These are phyloP conservation scores for Lichtheimia hyalospora DNA, from an alignment of 371 early-diverging fungal genomes.

Conservation along the genomic window DNA sequence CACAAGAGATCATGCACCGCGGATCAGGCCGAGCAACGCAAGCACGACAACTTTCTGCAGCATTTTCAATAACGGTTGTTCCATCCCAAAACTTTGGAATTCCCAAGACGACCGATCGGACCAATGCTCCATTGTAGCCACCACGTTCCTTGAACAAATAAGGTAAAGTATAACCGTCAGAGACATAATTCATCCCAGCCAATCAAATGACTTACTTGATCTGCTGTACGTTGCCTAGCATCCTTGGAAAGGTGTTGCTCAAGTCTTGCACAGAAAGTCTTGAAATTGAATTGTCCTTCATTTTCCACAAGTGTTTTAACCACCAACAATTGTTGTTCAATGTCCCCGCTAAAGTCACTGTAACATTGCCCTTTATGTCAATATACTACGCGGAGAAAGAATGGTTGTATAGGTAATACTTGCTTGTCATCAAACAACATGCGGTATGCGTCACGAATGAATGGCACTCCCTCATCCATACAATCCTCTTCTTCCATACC, in stretches of 20 bases:
- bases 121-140: conserved; percentile 67
- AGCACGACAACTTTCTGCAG: conserved; percentile 52
- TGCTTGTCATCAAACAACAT: conserved; percentile 48
- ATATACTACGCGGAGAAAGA: conserved; percentile 26
- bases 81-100: conserved; percentile 67
- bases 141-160: conserved; percentile 8
- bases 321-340: conserved; percentile 64
- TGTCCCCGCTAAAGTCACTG: conserved; percentile 71
- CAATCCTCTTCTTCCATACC: conserved; percentile 32
- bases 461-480: conserved; percentile 24
- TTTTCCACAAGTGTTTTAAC: conserved; percentile 52
- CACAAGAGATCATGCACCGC: conserved; percentile 60
- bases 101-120: conserved; percentile 61
- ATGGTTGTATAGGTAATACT: conserved; percentile 1
- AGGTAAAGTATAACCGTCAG: background rate
- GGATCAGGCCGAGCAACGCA: conserved; percentile 69
- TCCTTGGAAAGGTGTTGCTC: conserved; percentile 28
- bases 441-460: conserved; percentile 36
- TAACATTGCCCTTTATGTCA: background rate
- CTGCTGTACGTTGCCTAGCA: conserved; percentile 4
- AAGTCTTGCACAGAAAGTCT: conserved; percentile 51
- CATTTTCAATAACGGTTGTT: conserved; percentile 55
- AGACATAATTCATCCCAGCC: no score
- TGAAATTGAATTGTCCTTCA: conserved; percentile 51
- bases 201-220: conserved; percentile 1